A percentile compares a stretch with the other conserved stretches of the same genome.
phyloP scores from a whole-genome alignment of 768 basidiomycete genomes.

The Sistotremastrum niveocremeum region DNA sequence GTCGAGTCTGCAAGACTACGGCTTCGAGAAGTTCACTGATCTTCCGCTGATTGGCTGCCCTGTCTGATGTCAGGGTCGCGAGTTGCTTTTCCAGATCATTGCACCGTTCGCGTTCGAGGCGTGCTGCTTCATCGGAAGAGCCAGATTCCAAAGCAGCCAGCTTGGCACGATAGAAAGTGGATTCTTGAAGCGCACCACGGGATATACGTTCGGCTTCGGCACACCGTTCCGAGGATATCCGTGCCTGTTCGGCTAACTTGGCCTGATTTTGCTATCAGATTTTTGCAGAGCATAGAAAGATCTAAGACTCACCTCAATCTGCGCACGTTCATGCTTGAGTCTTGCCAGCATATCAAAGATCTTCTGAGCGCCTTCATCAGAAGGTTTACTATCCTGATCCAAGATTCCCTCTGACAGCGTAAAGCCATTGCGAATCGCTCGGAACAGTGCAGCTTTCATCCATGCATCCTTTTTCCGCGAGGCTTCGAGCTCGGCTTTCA shows the following conservation, averaged over 20 bases:
- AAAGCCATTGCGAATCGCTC: constrained; percentile 71
- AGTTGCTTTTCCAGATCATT: constrained; percentile 63
- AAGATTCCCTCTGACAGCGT: constrained; percentile 26
- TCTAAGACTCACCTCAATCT: constrained; percentile 53
- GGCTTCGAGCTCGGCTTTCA: constrained; percentile 69
- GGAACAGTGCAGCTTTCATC: constrained; percentile 68
- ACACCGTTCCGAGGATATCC: constrained; percentile 60
- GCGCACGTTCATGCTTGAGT: constrained; percentile 81
- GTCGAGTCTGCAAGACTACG: constrained; percentile 59
- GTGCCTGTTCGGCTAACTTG: constrained; percentile 63
- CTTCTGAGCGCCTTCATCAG: constrained; percentile 33
- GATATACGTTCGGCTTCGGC: constrained; percentile 69
- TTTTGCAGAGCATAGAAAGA: background rate
- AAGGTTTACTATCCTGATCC: constrained; percentile 11
- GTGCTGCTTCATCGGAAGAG: constrained; percentile 47
- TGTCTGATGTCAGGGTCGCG: constrained; percentile 44
- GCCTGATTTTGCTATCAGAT: constrained; percentile 28
- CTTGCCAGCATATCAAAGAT: constrained; percentile 60
- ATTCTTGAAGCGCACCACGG: constrained; percentile 75
- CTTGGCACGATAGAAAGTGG: constrained; percentile 92
- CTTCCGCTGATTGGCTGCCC: constrained; percentile 53
- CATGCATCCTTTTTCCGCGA: constrained; percentile 69
- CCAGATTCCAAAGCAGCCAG: constrained; percentile 71
- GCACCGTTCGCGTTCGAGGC: constrained; percentile 68
- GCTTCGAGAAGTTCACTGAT: constrained; percentile 60